phyloP scores from a whole-genome alignment of 129 eudicot genomes.

The Saussurea involucrata region DNA sequence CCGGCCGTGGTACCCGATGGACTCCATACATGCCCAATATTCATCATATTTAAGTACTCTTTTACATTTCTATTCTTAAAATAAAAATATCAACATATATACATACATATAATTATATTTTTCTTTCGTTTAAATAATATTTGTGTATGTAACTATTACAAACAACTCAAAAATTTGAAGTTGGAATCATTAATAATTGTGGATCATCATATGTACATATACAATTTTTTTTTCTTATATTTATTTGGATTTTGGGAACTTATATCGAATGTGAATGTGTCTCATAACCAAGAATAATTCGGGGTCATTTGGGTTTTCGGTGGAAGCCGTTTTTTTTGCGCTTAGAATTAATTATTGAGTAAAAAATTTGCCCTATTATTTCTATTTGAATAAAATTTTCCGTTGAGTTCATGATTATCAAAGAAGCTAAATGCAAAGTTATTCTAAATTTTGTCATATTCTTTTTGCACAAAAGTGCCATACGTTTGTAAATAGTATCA shows the following conservation, averaged over 20 bases:
- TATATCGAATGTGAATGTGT: background rate
- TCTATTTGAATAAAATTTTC: too few relatives aligned
- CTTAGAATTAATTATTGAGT: too few relatives aligned
- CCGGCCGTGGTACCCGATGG: too few relatives aligned
- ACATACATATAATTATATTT: too few relatives aligned
- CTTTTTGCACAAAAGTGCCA: too few relatives aligned
- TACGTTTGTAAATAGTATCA: too few relatives aligned
- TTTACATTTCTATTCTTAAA: background rate
- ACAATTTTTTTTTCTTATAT: background rate
- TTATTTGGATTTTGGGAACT: background rate
- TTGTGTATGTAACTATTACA: background rate
- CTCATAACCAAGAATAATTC: background rate
- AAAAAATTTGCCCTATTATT: too few relatives aligned
- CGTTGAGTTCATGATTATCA: background rate
- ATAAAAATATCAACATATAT: too few relatives aligned
- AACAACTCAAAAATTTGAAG: background rate
- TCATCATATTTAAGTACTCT: background rate
- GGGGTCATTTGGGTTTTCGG: background rate
- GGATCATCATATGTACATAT: too few relatives aligned
- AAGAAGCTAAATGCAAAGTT: background rate
- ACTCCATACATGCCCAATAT: slow-evolving; percentile 20
- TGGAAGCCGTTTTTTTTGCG: too few relatives aligned
- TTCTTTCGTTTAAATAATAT: background rate
- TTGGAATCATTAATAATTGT: too few relatives aligned
- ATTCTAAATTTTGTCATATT: too few relatives aligned